Conservation (phyloP, 257 asterid genomes). For the Solanum tarapatanum region DNA sequence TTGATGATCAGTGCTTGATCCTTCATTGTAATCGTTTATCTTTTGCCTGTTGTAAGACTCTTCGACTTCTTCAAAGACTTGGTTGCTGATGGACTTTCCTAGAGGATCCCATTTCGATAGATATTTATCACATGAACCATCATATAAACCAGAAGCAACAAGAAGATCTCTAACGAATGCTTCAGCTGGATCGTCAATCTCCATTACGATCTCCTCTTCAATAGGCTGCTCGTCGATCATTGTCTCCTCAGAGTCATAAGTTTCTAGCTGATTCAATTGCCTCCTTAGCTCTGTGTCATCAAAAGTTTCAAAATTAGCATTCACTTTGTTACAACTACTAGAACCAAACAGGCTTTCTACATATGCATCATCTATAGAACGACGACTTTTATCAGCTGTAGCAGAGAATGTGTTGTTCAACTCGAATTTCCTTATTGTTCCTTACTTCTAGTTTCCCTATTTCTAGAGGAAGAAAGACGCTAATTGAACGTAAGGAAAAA, state of each 20-base stretch:
- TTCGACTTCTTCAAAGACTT: conserved; percentile 66
- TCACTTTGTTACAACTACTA: too few relatives aligned
- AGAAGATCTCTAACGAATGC: conserved; percentile 78
- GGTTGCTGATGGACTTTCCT: conserved; percentile 60
- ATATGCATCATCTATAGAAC: neutral
- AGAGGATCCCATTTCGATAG: conserved; percentile 68
- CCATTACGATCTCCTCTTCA: conserved; percentile 30
- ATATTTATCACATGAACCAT: conserved; percentile 42
- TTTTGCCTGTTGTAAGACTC: conserved; percentile 23
- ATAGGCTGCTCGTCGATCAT: conserved; percentile 28
- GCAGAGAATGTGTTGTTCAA: neutral
- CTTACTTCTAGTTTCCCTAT: neutral
- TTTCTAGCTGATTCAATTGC: conserved; percentile 64
- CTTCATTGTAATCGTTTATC: conserved; percentile 17
- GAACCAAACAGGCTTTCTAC: neutral
- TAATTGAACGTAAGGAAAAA: neutral
- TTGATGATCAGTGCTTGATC: neutral
- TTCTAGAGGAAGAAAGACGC: neutral
- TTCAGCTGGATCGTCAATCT: conserved; percentile 53
- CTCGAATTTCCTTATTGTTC: neutral
- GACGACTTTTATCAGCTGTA: neutral
- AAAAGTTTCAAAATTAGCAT: neutral
- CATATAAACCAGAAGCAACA: conserved; percentile 68
- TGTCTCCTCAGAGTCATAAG: conserved; percentile 35
- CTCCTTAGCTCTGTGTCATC: conserved; percentile 51